Evolutionary conservation across 23 red algal species (phyloP).

Genomic region (Chondrus crispus): DNA sequence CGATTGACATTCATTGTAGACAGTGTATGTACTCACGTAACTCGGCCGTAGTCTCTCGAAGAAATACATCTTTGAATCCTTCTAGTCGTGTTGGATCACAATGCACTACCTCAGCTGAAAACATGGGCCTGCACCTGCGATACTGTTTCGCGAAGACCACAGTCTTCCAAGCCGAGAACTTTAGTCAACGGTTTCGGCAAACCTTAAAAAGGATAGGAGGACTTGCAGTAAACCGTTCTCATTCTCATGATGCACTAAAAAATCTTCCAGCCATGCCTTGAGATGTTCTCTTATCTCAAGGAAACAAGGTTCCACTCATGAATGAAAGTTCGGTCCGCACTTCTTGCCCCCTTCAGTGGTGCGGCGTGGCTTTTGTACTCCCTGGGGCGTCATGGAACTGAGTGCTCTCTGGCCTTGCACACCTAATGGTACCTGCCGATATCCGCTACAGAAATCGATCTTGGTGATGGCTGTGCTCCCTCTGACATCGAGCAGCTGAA

Average conservation of each 20-base stretch:
- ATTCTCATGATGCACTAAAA: not conserved
- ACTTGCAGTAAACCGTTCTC: not conserved
- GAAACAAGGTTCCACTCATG: constrained; percentile 9
- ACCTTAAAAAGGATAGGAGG: constrained; percentile 11
- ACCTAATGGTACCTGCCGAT: constrained; percentile 1
- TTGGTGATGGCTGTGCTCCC: not conserved
- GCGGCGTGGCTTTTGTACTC: not conserved
- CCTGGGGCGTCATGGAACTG: not conserved
- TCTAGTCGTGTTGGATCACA: not conserved
- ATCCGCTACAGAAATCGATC: constrained; percentile 10
- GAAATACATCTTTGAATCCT: not conserved
- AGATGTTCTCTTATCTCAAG: not conserved
- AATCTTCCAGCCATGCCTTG: constrained; percentile 29
- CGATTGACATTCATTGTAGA: not conserved
- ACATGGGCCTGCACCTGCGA: constrained; percentile 2
- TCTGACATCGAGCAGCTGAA: not conserved
- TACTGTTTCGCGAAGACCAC: not conserved
- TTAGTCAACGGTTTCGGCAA: not conserved
- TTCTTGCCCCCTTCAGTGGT: not conserved
- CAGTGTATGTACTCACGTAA: not conserved
- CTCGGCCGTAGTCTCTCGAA: not conserved
- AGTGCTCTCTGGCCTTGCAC: not conserved
- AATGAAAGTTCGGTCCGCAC: constrained; percentile 28
- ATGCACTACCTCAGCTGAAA: not conserved
- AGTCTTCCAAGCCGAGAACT: not conserved